These are phyloP conservation scores for Gaeumannomyces sp. DNA, from an alignment of 2,329 filamentous ascomycete species.

Conservation along the genomic window DNA sequence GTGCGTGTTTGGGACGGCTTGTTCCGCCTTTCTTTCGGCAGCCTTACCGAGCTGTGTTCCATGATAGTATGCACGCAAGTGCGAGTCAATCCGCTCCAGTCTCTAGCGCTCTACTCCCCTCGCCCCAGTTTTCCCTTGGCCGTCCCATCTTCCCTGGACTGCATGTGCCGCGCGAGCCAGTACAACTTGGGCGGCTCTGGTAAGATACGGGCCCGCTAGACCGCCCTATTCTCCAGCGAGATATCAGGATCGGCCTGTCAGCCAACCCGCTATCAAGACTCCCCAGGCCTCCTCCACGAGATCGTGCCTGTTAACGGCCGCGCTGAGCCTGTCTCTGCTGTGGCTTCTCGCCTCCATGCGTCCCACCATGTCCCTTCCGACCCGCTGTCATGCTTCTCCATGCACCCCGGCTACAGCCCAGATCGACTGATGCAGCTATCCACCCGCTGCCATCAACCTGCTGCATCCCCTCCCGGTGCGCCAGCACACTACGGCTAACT, in stretches of 20 bases:
- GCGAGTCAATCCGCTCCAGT: neutral
- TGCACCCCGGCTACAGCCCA: neutral
- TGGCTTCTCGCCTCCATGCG: no score
- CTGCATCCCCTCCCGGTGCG: neutral
- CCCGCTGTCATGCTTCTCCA: neutral
- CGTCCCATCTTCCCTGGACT: neutral
- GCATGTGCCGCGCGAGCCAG: neutral
- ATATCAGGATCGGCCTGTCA: no score
- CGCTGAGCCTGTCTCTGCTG: no score
- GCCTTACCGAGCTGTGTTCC: neutral
- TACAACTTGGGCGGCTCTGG: no score
- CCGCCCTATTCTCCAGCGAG: neutral
- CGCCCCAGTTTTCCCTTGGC: neutral
- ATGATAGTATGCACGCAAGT: neutral
- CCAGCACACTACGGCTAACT: slow-evolving; percentile 1
- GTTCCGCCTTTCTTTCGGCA: neutral
- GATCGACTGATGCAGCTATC: neutral
- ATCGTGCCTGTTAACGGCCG: neutral
- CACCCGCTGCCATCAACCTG: neutral
- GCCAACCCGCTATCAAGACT: neutral
- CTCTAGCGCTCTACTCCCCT: neutral
- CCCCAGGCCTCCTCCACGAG: neutral
- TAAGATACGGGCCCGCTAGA: neutral
- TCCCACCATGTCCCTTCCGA: neutral
- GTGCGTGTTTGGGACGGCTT: slow-evolving; percentile 17